Percentiles rank a stretch among this genome's conserved stretches.
phyloP scores from a whole-genome alignment of 768 basidiomycete species.

The Pleurotus eryngii region DNA sequence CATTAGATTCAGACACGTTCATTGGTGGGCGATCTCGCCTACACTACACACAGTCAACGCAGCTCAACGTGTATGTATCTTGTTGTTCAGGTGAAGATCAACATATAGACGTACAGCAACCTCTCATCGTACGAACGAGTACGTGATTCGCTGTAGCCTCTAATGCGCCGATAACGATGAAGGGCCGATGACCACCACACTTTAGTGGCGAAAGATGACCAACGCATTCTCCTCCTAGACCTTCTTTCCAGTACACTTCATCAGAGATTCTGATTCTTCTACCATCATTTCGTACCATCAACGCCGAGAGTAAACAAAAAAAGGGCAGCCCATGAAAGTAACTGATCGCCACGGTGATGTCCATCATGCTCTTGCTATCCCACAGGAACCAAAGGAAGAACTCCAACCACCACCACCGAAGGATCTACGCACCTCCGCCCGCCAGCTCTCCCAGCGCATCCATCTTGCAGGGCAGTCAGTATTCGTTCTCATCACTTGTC shows the following conservation, averaged over 20 bases:
- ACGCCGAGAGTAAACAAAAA: constrained; percentile 5
- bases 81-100: no score
- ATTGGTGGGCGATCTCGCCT: neutral
- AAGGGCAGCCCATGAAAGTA: neutral
- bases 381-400: neutral
- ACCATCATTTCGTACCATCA: constrained; percentile 53
- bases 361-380: neutral
- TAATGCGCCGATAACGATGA: neutral
- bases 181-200: constrained; percentile 4
- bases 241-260: constrained; percentile 46
- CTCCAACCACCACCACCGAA: neutral
- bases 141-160: constrained; percentile 1
- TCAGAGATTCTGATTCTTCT: constrained; percentile 39
- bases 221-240: constrained; percentile 38
- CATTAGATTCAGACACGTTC: neutral
- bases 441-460: constrained; percentile 43
- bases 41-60: fast-evolving
- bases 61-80: no score
- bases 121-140: constrained; percentile 32
- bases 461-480: constrained; percentile 44
- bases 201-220: constrained; percentile 12
- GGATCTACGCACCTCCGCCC: constrained; percentile 28
- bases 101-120: constrained; percentile 19
- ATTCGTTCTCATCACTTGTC: constrained; percentile 48
- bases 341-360: neutral